These are phyloP conservation scores for Aplosporella prunicola DNA, from an alignment of 2,329 filamentous ascomycete species.

Conservation along the genomic window DNA sequence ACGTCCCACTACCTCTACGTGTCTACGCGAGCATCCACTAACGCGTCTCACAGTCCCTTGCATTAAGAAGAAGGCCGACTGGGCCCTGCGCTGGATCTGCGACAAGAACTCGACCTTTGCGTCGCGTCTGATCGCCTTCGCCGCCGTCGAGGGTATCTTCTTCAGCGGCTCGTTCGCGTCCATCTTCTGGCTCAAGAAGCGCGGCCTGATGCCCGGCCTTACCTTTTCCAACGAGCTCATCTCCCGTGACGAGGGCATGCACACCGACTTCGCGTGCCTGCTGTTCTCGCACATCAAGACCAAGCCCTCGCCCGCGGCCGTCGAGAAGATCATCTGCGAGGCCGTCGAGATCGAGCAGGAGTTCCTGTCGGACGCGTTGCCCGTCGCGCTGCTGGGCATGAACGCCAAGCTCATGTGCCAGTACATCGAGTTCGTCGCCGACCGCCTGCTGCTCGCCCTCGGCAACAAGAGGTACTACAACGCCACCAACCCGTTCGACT, in stretches of 20 bases:
- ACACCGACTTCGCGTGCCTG: constrained; percentile 97
- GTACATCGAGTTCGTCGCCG: constrained; percentile 99
- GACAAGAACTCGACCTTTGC: constrained; percentile 93
- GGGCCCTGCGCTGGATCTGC: constrained; percentile 90
- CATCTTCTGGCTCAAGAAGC: constrained; percentile 99
- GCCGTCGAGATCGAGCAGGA: constrained; percentile 94
- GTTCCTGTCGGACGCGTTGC: constrained; percentile 92
- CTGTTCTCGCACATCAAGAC: constrained; percentile 96
- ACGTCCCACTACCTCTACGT: constrained; percentile 32
- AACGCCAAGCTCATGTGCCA: constrained; percentile 97
- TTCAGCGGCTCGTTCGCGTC: constrained; percentile 97
- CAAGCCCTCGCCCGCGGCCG: constrained; percentile 71
- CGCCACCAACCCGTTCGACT: constrained; percentile 93
- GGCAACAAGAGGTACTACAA: constrained; percentile 94
- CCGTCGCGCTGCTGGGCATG: constrained; percentile 91
- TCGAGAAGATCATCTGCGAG: constrained; percentile 84
- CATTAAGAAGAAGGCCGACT: constrained; percentile 98
- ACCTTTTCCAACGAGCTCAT: constrained; percentile 99
- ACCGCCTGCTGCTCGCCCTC: constrained; percentile 83
- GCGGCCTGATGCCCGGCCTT: constrained; percentile 93
- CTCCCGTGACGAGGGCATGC: constrained; percentile 96
- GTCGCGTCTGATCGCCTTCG: constrained; percentile 90
- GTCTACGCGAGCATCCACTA: constrained; percentile 15
- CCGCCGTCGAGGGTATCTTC: constrained; percentile 98
- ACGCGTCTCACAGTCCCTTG: constrained; percentile 62